These are phyloP conservation scores for Rhodotorula sp. DNA, from an alignment of 1,284 basidiomycete genomes.

Conservation along the genomic window DNA sequence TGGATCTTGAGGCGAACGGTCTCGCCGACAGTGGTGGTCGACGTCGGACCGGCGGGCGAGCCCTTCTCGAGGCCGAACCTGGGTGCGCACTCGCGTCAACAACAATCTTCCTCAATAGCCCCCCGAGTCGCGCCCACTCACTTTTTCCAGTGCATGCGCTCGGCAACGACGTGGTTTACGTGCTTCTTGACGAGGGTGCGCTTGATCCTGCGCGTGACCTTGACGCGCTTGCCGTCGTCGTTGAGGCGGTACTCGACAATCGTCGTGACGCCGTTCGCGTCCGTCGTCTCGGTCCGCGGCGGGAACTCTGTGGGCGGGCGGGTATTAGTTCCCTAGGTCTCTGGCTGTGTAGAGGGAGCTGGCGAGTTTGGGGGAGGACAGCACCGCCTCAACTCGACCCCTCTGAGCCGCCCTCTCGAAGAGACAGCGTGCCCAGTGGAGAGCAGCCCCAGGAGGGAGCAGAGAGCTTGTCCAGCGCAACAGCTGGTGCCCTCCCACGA, in stretches of 20 bases:
- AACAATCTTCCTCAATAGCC: no score
- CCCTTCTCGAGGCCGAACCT: conserved; percentile 86
- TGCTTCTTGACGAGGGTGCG: conserved; percentile 86
- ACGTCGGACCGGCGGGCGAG: conserved; percentile 79
- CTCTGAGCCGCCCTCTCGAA: no score
- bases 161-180: conserved; percentile 89
- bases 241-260: conserved; percentile 81
- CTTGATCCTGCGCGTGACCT: conserved; percentile 85
- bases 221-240: conserved; percentile 92
- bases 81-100: no score
- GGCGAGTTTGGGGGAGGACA: no score
- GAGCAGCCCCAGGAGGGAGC: no score
- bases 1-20: conserved; percentile 80
- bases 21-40: conserved; percentile 95
- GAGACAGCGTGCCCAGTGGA: no score
- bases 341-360: neutral
- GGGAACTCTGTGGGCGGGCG: conserved; percentile 42
- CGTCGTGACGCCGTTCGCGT: conserved; percentile 78
- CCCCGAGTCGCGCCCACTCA: conserved; percentile 13
- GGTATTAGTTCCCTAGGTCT: neutral
- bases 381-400: no score
- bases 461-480: no score
- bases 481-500: neutral
- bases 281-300: conserved; percentile 62
- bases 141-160: conserved; percentile 89